These are phyloP conservation scores for Coemansia asiatica DNA, from an alignment of 192 early-diverging fungal genomes.

Conservation along the genomic window DNA sequence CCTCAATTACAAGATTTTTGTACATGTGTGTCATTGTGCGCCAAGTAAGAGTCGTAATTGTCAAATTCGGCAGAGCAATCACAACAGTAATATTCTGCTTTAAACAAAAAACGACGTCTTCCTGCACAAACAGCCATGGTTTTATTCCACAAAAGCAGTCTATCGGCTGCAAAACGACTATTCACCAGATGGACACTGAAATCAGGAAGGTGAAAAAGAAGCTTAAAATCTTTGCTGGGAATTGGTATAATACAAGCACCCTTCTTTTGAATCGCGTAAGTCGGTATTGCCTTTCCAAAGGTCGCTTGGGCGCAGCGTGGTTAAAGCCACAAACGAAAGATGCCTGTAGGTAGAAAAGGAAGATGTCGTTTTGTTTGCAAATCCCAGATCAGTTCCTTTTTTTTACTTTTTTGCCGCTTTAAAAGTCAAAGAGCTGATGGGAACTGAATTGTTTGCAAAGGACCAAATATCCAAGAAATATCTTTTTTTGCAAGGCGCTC, in stretches of 20 bases:
- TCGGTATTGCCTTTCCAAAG: not conserved
- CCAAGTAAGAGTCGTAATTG: slow-evolving; percentile 21
- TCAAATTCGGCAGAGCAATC: slow-evolving; percentile 20
- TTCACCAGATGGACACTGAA: not conserved
- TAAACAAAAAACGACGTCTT: not conserved
- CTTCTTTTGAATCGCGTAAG: not conserved
- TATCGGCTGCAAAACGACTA: not conserved
- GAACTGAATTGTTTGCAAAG: not conserved
- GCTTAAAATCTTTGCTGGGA: not conserved
- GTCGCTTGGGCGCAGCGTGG: not conserved
- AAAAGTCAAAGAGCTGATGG: not conserved
- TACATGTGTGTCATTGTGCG: slow-evolving; percentile 18
- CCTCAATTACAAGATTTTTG: no score
- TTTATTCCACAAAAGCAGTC: not conserved
- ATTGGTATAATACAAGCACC: not conserved
- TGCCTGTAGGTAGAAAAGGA: not conserved
- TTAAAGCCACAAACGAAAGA: not conserved
- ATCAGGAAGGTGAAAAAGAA: not conserved
- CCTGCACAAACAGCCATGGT: not conserved
- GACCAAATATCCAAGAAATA: not conserved
- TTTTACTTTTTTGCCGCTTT: not conserved
- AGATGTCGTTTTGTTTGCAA: not conserved
- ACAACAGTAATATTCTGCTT: slow-evolving; percentile 7
- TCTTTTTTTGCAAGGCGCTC: slow-evolving; percentile 14
- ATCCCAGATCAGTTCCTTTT: not conserved